Conservation (phyloP, 2,329 filamentous ascomycete genomes). For the Xylariomycetidae sp. region DNA sequence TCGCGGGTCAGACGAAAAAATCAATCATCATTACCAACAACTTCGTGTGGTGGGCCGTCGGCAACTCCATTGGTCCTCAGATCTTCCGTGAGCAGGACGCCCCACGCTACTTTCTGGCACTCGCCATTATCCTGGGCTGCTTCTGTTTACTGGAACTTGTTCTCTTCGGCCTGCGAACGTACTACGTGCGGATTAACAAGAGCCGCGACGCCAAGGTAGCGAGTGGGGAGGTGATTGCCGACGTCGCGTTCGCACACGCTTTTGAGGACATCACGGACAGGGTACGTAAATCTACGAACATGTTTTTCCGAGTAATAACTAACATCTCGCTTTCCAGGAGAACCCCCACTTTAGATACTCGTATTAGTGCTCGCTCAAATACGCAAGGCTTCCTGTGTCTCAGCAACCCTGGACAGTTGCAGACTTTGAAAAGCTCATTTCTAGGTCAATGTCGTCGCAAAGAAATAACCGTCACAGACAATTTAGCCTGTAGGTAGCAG, state of each 20-base stretch:
- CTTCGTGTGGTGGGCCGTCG: conserved; percentile 52
- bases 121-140: conserved; percentile 52
- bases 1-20: conserved; percentile 57
- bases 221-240: conserved; percentile 37
- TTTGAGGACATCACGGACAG: conserved; percentile 2
- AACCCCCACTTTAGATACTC: neutral
- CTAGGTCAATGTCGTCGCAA: no score
- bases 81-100: conserved; percentile 43
- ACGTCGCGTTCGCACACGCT: conserved; percentile 36
- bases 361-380: no score
- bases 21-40: conserved; percentile 50
- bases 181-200: conserved; percentile 38
- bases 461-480: no score
- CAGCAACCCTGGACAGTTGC: no score
- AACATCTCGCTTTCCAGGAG: neutral
- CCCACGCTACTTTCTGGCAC: conserved; percentile 53
- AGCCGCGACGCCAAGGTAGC: conserved; percentile 31
- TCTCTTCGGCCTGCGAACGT: conserved; percentile 43
- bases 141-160: conserved; percentile 44
- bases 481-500: no score
- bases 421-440: no score
- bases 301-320: neutral
- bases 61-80: conserved; percentile 50
- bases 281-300: neutral
- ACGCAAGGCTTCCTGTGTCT: no score